These are phyloP conservation scores for Psidium guajava DNA, from an alignment of 345 rosid species.

Conservation along the genomic window DNA sequence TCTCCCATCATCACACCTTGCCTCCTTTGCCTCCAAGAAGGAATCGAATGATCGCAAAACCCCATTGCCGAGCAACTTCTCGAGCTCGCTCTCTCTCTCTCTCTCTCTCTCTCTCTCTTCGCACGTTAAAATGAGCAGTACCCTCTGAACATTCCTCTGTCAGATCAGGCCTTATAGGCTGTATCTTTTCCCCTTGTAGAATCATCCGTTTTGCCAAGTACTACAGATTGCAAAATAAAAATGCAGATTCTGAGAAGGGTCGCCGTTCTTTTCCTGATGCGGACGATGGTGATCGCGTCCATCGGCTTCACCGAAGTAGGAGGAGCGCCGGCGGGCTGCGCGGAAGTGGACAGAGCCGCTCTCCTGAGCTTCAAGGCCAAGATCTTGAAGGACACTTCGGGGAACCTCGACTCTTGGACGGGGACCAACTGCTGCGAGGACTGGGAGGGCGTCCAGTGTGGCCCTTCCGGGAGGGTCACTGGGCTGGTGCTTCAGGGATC, in stretches of 20 bases:
- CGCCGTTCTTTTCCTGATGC: conserved; percentile 31
- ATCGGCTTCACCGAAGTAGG: not conserved
- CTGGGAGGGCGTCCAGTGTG: conserved; percentile 88
- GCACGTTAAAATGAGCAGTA: not conserved
- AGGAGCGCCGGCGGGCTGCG: conserved; percentile 23
- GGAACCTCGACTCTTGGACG: conserved; percentile 53
- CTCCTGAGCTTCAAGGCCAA: conserved; percentile 71
- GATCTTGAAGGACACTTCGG: conserved; percentile 61
- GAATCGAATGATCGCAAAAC: conserved; percentile 1
- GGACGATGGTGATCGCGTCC: not conserved
- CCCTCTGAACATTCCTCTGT: conserved; percentile 18
- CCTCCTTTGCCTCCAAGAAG: conserved; percentile 64
- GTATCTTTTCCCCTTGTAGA: not conserved
- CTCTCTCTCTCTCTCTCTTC: not conserved
- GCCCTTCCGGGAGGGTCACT: conserved; percentile 62
- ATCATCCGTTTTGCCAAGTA: not conserved
- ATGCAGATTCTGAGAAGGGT: conserved; percentile 61
- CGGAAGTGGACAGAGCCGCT: conserved; percentile 55
- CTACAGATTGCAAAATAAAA: conserved; percentile 30
- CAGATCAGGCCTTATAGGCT: conserved; percentile 15
- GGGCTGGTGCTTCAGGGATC: conserved; percentile 38
- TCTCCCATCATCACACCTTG: conserved; percentile 53
- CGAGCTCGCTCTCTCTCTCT: not conserved
- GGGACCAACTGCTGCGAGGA: conserved; percentile 71
- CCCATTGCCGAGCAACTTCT: not conserved